Evolutionary conservation across 1,284 basidiomycete species (phyloP), one percentile per base, ranked within the genome.

Genomic region (Neotropicomus parvogracilis): DNA sequence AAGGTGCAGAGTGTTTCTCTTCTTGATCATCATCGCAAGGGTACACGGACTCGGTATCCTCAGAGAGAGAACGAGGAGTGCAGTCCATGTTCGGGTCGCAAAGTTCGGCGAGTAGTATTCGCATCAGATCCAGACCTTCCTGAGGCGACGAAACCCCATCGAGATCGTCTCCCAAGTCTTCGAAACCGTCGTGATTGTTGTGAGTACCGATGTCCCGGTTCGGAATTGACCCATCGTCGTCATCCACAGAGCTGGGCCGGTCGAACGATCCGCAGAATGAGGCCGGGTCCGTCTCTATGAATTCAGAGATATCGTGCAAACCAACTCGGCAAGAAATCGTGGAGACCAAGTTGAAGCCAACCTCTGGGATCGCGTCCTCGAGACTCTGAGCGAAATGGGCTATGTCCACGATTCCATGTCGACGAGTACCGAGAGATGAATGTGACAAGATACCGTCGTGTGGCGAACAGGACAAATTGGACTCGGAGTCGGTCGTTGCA

Each of bases 71-170:
- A 7, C 44, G 49, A 40, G 58, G 45, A 14, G 4, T 17, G 6
- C 33, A 40, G 4, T 64, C 50, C 17, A 52, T 2, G 24, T 13
- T 17, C 7, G 48, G 48, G 26, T 60, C 48, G 2, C 56, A 42
- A 19, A 64, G 49, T 19, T 49, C 56, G 3, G 40, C 42, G n/a
- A 64, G 58, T 7, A 63, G 19, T 20, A 11, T 49, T 10, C 41
- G 44, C 52, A 64, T 52, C 1, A 64, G 19, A 14, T 53, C 47
- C 1, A 3, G 4, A 3, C 49, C 43, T 6, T 29, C 43, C 14
- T 50, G 26, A 33, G 21, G 21, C 1, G 11, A 19, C 26, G 17
- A 3, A 12, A n/a, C n/a, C 3, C 19, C 14, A 17, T 51, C 21
- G 19, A 6, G 4, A 27, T 1, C 2, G 8, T 14, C 9, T 20